phyloP scores from a whole-genome alignment of 768 basidiomycete species.

The Boletellus emodensis region DNA sequence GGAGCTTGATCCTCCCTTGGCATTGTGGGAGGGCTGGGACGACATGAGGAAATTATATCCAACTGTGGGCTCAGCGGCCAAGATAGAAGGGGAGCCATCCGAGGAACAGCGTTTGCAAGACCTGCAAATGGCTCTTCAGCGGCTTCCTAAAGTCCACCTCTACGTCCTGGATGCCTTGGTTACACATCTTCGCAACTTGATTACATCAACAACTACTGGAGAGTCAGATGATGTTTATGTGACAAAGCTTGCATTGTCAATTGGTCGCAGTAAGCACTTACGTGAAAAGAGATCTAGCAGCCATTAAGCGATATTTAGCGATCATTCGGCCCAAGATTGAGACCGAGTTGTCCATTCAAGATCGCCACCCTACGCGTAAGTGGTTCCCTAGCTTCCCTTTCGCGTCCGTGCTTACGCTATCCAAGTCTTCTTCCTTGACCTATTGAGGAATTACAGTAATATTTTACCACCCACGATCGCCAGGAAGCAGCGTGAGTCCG shows the following conservation, averaged over 20 bases:
- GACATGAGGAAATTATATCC: slow-evolving; percentile 88
- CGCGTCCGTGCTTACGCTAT: not conserved
- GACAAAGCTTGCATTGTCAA: slow-evolving; percentile 80
- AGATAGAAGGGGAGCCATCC: slow-evolving; percentile 47
- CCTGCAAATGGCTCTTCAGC: slow-evolving; percentile 58
- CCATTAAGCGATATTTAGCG: slow-evolving; percentile 38
- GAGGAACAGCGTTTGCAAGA: slow-evolving; percentile 62
- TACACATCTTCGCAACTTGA: slow-evolving; percentile 69
- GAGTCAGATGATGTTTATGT: slow-evolving; percentile 78
- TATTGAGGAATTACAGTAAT: slow-evolving; percentile 68
- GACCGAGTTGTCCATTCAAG: slow-evolving; percentile 83
- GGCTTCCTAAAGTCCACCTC: slow-evolving; percentile 74
- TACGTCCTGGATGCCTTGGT: slow-evolving; percentile 76
- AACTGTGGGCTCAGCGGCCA: slow-evolving; percentile 54
- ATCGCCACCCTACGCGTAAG: slow-evolving; percentile 78
- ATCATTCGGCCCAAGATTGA: slow-evolving; percentile 81
- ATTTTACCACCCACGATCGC: slow-evolving; percentile 79
- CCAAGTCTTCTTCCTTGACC: slow-evolving; percentile 78
- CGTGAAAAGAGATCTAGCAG: not conserved
- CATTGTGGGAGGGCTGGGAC: slow-evolving; percentile 88
- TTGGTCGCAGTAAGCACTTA: slow-evolving; percentile 71
- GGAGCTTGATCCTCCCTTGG: slow-evolving; percentile 87
- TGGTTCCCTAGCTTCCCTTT: slow-evolving; percentile 2
- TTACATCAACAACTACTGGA: slow-evolving; percentile 62
- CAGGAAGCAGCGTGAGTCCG: slow-evolving; percentile 84